These are phyloP conservation scores for Pelargonium myrrhifolium DNA, from an alignment of 441 rosid genomes.

Conservation along the genomic window DNA sequence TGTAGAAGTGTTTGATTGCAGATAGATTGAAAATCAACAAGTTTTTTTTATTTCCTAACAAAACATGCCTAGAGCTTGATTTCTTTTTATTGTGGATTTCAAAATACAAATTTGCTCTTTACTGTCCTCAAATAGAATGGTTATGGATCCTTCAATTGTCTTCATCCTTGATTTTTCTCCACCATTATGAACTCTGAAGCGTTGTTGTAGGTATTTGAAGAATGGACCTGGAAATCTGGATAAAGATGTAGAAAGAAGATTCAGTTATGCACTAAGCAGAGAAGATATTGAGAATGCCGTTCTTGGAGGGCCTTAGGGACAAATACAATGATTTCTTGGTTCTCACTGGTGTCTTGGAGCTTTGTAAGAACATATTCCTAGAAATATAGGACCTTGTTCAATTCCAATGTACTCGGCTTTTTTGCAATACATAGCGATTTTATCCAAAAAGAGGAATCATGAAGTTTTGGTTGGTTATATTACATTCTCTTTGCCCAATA, in stretches of 20 bases:
- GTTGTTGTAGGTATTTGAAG: constrained; percentile 60
- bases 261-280: constrained; percentile 88
- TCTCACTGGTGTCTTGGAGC: neutral
- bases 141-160: too few species aligned
- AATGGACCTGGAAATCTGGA: constrained; percentile 79
- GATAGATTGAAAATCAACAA: too few species aligned
- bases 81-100: too few species aligned
- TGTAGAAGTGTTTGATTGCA: too few species aligned
- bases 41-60: too few species aligned
- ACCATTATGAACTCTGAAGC: neutral
- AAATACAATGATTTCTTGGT: neutral
- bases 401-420: neutral
- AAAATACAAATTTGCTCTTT: too few species aligned
- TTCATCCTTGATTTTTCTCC: too few species aligned
- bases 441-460: neutral
- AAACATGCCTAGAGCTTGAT: too few species aligned
- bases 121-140: too few species aligned
- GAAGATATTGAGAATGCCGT: constrained; percentile 91
- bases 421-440: neutral
- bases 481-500: neutral
- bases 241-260: constrained; percentile 88
- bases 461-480: neutral
- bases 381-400: neutral
- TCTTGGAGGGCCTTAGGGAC: constrained; percentile 72
- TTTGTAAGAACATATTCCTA: neutral